Conservation (phyloP, 805 yeast genomes). For the Monosporozyma siamensis region DNA sequence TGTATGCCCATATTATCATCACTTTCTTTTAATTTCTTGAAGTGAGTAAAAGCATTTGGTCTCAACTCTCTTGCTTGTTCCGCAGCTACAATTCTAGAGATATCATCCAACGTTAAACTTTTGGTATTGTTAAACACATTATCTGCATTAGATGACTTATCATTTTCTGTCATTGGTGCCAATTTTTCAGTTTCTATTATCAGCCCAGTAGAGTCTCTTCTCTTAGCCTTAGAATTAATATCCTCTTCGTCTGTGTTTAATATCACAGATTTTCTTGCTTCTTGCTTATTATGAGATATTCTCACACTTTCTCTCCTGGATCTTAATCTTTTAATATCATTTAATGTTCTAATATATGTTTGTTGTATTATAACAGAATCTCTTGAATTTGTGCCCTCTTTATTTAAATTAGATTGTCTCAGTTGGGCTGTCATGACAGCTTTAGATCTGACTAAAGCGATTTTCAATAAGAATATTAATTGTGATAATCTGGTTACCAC, state of each 20-base stretch:
- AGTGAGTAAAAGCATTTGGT: constrained; percentile 86
- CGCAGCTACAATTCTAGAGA: constrained; percentile 92
- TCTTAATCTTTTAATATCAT: constrained; percentile 67
- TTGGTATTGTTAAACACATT: constrained; percentile 64
- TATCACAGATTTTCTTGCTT: constrained; percentile 57
- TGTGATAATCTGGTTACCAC: constrained; percentile 64
- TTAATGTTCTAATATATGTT: constrained; percentile 58
- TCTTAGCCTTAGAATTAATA: neutral
- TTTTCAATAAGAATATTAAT: constrained; percentile 64
- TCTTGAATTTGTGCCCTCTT: constrained; percentile 7
- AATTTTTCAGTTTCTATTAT: constrained; percentile 19
- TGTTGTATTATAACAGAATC: constrained; percentile 31
- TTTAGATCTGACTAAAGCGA: constrained; percentile 70
- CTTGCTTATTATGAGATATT: constrained; percentile 41
- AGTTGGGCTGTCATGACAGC: constrained; percentile 43
- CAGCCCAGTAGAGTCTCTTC: constrained; percentile 23
- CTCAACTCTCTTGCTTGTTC: constrained; percentile 91
- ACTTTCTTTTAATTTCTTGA: constrained; percentile 35
- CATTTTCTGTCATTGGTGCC: constrained; percentile 16
- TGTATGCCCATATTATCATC: constrained; percentile 18
- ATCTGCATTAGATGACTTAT: constrained; percentile 29
- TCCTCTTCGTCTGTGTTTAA: constrained; percentile 41
- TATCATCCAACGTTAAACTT: constrained; percentile 86
- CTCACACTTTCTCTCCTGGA: constrained; percentile 59
- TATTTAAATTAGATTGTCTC: constrained; percentile 6